These are phyloP conservation scores for Phytophthora brassicae DNA, from an alignment of 352 stramenopile species.

Conservation along the genomic window DNA sequence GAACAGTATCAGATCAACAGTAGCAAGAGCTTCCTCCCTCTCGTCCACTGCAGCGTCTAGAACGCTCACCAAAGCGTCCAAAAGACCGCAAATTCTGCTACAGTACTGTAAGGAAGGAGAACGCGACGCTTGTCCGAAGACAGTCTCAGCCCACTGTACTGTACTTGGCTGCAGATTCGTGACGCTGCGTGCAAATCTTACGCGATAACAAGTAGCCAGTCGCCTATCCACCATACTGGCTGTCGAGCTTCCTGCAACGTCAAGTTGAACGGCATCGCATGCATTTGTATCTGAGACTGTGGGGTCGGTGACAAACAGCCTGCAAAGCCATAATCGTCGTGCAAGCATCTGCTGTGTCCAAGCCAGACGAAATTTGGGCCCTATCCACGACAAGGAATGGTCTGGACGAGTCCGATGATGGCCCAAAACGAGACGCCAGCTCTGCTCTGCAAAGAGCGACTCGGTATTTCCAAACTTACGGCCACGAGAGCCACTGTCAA, in stretches of 20 bases:
- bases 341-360: slow-evolving; percentile 38
- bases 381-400: slow-evolving; percentile 27
- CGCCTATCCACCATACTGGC: slow-evolving; percentile 32
- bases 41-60: not conserved
- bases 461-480: no score
- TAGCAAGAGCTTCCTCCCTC: not conserved
- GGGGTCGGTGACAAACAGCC: slow-evolving; percentile 35
- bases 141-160: slow-evolving; percentile 8
- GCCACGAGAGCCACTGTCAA: slow-evolving; percentile 36
- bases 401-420: slow-evolving; percentile 38
- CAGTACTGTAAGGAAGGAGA: not conserved
- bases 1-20: slow-evolving; percentile 26
- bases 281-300: not conserved
- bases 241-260: slow-evolving; percentile 23
- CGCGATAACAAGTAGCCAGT: slow-evolving; percentile 29
- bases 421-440: slow-evolving; percentile 27
- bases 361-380: slow-evolving; percentile 25
- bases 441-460: no score
- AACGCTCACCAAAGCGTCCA: slow-evolving; percentile 8
- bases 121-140: slow-evolving; percentile 20
- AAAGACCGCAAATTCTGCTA: not conserved
- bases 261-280: slow-evolving; percentile 34
- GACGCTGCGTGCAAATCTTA: slow-evolving; percentile 21
- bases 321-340: slow-evolving; percentile 34
- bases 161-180: slow-evolving; percentile 22